Evolutionary conservation across 2,329 filamentous ascomycete species (phyloP).

Genomic region (Mycosphaerella sp.): DNA sequence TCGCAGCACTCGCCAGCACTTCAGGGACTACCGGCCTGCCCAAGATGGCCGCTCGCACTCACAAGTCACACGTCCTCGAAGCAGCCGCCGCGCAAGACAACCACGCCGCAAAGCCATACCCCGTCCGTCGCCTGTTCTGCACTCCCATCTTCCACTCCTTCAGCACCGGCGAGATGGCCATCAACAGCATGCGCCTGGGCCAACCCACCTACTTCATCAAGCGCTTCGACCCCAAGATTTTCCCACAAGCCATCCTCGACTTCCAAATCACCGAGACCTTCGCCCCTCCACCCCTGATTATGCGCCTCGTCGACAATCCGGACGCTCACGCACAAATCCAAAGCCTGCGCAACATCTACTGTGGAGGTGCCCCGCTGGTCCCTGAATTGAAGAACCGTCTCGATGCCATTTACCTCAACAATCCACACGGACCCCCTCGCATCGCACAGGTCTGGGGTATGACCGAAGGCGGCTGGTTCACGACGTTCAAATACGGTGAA

Average conservation of each 20-base stretch:
- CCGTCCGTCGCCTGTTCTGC: constrained; percentile 42
- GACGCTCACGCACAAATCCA: constrained; percentile 35
- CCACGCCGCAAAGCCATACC: constrained; percentile 29
- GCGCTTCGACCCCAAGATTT: constrained; percentile 40
- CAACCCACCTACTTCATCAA: constrained; percentile 44
- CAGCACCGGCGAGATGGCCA: constrained; percentile 41
- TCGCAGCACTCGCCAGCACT: constrained; percentile 39
- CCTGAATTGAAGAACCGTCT: constrained; percentile 38
- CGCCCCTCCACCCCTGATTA: constrained; percentile 43
- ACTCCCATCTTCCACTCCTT: constrained; percentile 52
- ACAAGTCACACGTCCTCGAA: constrained; percentile 43
- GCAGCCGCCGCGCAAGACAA: constrained; percentile 28
- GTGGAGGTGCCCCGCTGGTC: constrained; percentile 47
- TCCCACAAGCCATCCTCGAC: constrained; percentile 35
- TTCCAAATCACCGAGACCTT: constrained; percentile 44
- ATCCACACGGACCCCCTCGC: constrained; percentile 35
- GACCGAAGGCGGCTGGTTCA: constrained; percentile 46
- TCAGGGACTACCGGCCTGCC: constrained; percentile 37
- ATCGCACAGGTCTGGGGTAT: constrained; percentile 50
- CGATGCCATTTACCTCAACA: constrained; percentile 34
- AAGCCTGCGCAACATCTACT: constrained; percentile 41
- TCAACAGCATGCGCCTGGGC: constrained; percentile 44
- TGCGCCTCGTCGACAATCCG: constrained; percentile 24
- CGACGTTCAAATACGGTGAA: constrained; percentile 38
- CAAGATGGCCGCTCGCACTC: constrained; percentile 37